Percentiles rank a stretch among this genome's conserved stretches.
These are phyloP conservation scores for Fusarium coicis DNA, from an alignment of 2,329 filamentous ascomycete genomes.

Conservation along the genomic window DNA sequence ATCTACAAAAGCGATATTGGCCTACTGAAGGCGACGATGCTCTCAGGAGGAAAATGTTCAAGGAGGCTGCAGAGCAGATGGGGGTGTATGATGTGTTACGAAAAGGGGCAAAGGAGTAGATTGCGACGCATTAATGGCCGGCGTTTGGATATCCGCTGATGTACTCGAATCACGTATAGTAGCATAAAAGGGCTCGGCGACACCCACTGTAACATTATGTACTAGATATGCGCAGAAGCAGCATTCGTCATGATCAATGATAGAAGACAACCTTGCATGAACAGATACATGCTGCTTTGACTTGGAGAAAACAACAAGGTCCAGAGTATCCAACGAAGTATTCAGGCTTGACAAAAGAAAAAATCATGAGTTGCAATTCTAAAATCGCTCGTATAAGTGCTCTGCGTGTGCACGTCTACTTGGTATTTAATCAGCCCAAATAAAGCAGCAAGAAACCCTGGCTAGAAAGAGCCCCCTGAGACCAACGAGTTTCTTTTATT, in stretches of 20 bases:
- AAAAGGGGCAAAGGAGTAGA: constrained; percentile 27
- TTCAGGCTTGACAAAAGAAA: neutral
- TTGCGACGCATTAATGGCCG: neutral
- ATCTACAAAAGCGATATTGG: constrained; percentile 54
- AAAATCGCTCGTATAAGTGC: neutral
- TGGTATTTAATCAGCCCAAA: neutral
- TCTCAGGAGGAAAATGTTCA: constrained; percentile 43
- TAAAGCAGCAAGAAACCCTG: constrained; percentile 5
- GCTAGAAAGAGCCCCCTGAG: neutral
- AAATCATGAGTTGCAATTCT: neutral
- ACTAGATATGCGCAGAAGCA: constrained; percentile 4
- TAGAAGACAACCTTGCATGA: neutral
- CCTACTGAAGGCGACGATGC: constrained; percentile 41
- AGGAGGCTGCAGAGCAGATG: constrained; percentile 55
- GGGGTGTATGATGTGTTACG: constrained; percentile 53
- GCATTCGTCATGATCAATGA: constrained; percentile 2
- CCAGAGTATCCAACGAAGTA: neutral
- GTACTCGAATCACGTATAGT: constrained; percentile 3
- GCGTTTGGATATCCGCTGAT: constrained; percentile 13
- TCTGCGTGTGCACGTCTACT: neutral
- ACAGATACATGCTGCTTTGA: neutral
- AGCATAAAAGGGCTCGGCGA: constrained; percentile 5
- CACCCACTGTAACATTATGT: constrained; percentile 9
- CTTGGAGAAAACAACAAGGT: neutral
- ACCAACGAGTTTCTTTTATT: constrained; percentile 15